Evolutionary conservation across 805 yeast genomes (phyloP).

Genomic region (Zygosaccharomyces pseudorouxii): DNA sequence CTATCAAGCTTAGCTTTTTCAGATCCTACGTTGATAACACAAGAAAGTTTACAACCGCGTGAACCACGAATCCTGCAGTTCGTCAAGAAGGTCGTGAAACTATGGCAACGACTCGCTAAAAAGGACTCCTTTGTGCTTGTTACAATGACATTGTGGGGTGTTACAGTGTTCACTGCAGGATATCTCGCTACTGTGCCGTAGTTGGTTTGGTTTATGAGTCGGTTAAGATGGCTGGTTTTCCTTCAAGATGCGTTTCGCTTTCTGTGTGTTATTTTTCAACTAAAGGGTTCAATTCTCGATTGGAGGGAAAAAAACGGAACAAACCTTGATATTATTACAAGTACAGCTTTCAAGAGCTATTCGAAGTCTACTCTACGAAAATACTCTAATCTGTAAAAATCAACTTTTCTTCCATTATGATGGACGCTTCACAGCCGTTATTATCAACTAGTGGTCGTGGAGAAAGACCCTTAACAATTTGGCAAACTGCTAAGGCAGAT

Average conservation of each 20-base stretch:
- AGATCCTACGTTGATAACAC: background rate
- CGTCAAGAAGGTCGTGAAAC: slow-evolving; percentile 6
- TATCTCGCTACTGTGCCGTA: slow-evolving; percentile 3
- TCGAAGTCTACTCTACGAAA: background rate
- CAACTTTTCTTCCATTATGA: background rate
- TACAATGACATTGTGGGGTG: slow-evolving; percentile 20
- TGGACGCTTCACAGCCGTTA: slow-evolving; percentile 14
- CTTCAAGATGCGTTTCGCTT: slow-evolving; percentile 9
- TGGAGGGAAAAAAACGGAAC: background rate
- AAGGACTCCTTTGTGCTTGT: slow-evolving; percentile 17
- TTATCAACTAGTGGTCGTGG: slow-evolving; percentile 3
- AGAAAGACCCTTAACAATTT: slow-evolving; percentile 6
- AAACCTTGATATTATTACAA: background rate
- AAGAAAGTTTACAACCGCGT: background rate
- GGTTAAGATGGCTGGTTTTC: slow-evolving; percentile 5
- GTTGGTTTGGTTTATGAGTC: background rate
- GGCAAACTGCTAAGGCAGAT: slow-evolving; percentile 24
- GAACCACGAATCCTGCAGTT: slow-evolving; percentile 5
- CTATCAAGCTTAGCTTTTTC: background rate
- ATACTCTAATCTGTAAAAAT: background rate
- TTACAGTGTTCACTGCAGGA: slow-evolving; percentile 16
- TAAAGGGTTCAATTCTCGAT: background rate
- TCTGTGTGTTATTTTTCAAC: slow-evolving; percentile 1
- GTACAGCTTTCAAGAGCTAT: background rate
- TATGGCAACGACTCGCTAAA: slow-evolving; percentile 19